These are phyloP conservation scores for Thalassiosira profunda DNA, from an alignment of 108 stramenopile genomes.

Conservation along the genomic window DNA sequence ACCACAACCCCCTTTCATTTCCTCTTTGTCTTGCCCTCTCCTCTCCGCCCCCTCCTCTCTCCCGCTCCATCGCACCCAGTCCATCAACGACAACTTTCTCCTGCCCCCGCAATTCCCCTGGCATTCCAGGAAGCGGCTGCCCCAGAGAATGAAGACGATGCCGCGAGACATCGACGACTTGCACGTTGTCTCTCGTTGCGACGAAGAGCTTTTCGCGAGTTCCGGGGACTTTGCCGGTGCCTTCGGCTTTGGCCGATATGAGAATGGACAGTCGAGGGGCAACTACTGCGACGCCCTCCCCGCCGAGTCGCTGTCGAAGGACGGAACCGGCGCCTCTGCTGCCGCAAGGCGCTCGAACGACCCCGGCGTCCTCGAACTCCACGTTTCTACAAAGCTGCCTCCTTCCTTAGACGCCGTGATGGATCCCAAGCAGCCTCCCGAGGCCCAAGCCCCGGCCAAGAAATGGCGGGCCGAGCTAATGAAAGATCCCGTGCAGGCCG, in stretches of 20 bases:
- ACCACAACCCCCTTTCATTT: too few relatives aligned
- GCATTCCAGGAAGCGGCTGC: constrained; percentile 19
- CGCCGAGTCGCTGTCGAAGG: constrained; percentile 6
- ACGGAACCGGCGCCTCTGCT: constrained; percentile 24
- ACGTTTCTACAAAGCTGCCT: constrained; percentile 27
- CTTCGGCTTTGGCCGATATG: constrained; percentile 69
- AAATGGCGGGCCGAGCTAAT: constrained; percentile 20
- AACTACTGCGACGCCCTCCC: constrained; percentile 21
- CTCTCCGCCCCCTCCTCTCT: background rate
- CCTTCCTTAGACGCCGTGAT: too few relatives aligned
- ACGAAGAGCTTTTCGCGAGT: constrained; percentile 56
- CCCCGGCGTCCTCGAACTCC: constrained; percentile 67
- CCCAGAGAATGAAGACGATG: constrained; percentile 65
- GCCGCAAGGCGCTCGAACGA: constrained; percentile 67
- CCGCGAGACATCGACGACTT: constrained; percentile 86
- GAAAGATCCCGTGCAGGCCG: constrained; percentile 4
- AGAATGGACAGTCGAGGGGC: constrained; percentile 55
- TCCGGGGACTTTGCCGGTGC: constrained; percentile 57
- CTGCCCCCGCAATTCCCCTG: constrained; percentile 43
- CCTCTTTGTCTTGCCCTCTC: too few relatives aligned
- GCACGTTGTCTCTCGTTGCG: constrained; percentile 57
- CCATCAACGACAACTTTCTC: constrained; percentile 37
- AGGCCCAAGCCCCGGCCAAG: too few relatives aligned
- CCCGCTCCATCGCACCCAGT: background rate
- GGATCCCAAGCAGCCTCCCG: too few relatives aligned